Evolutionary conservation across 2,329 filamentous ascomycete genomes (phyloP).

Genomic region (Aspergillus sp.): DNA sequence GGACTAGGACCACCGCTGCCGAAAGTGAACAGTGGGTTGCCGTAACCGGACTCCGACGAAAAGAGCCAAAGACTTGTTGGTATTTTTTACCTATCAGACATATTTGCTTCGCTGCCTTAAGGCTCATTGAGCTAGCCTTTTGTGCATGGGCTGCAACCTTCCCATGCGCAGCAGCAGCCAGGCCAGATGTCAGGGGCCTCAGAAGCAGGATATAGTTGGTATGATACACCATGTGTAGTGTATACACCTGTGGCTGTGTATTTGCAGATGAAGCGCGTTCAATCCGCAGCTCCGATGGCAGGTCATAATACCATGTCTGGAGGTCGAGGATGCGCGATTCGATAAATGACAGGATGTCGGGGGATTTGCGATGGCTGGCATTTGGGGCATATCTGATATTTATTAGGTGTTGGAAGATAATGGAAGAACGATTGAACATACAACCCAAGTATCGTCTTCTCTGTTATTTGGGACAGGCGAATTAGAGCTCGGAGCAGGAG

Average conservation of each 20-base stretch:
- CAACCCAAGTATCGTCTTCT: neutral
- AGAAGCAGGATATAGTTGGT: neutral
- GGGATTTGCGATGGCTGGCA: neutral
- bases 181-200: neutral
- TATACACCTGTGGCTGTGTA: neutral
- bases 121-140: neutral
- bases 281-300: neutral
- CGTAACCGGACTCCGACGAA: slow-evolving; percentile 35
- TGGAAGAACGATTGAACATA: neutral
- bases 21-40: slow-evolving; percentile 38
- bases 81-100: slow-evolving; percentile 31
- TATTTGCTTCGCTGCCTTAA: slow-evolving; percentile 15
- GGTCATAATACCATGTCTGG: neutral
- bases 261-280: neutral
- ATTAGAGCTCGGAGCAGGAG: neutral
- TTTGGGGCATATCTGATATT: neutral
- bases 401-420: neutral
- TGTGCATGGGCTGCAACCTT: neutral
- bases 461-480: neutral
- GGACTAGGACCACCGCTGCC: slow-evolving; percentile 24
- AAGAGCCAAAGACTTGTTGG: slow-evolving; percentile 33
- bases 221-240: neutral
- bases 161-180: neutral
- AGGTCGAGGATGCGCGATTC: neutral
- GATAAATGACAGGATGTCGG: neutral